These are phyloP conservation scores for Huntiella abstrusa DNA, from an alignment of 2,329 filamentous ascomycete genomes.

Conservation along the genomic window DNA sequence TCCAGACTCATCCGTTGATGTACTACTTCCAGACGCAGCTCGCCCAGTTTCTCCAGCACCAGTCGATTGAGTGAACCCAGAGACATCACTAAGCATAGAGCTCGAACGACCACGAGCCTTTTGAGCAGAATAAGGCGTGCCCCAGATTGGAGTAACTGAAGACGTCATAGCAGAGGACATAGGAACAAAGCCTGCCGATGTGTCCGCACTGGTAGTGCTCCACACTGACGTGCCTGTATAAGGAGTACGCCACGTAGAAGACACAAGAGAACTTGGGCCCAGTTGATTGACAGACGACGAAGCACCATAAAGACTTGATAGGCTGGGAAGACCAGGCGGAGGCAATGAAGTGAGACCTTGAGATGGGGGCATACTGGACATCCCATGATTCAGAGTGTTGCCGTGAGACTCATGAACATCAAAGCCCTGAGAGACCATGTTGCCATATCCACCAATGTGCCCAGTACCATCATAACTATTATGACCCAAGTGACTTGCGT, in stretches of 20 bases:
- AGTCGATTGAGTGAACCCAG: slow-evolving; percentile 46
- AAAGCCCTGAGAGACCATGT: not conserved
- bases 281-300: not conserved
- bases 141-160: not conserved
- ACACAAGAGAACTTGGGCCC: not conserved
- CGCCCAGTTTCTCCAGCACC: slow-evolving; percentile 14
- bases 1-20: not conserved
- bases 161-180: not conserved
- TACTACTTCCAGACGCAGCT: slow-evolving; percentile 1
- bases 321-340: not conserved
- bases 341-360: not conserved
- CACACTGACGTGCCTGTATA: slow-evolving; percentile 5
- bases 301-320: not conserved
- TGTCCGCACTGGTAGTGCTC: slow-evolving; percentile 14
- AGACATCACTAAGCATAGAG: slow-evolving; percentile 48
- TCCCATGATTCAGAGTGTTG: not conserved
- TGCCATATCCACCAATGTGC: not conserved
- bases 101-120: slow-evolving; percentile 40
- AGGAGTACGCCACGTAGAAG: slow-evolving; percentile 19
- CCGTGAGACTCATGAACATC: not conserved
- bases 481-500: not conserved
- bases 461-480: not conserved
- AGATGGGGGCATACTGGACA: slow-evolving; percentile 18
- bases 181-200: slow-evolving; percentile 21
- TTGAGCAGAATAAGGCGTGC: not conserved